These are phyloP conservation scores for Metschnikowia kofuensis DNA, from an alignment of 805 yeast species.

Conservation along the genomic window DNA sequence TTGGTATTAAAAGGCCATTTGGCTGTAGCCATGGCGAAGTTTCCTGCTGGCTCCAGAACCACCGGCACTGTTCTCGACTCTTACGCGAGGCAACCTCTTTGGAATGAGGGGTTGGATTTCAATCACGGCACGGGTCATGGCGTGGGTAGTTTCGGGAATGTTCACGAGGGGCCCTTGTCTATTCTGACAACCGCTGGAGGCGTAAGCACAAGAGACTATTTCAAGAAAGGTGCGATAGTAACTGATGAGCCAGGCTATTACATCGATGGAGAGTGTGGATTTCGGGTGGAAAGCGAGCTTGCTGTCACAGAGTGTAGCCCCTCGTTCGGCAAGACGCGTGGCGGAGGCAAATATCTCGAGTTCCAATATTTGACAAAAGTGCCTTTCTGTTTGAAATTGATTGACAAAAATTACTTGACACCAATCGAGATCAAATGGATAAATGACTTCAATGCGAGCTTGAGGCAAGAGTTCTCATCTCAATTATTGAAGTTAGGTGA, in stretches of 20 bases:
- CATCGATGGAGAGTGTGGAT: constrained; percentile 84
- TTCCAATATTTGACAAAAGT: constrained; percentile 42
- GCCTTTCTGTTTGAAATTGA: constrained; percentile 37
- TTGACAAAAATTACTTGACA: constrained; percentile 30
- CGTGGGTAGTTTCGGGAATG: constrained; percentile 86
- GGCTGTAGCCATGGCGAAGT: constrained; percentile 74
- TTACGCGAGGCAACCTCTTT: constrained; percentile 77
- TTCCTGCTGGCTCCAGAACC: constrained; percentile 61
- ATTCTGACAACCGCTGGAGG: constrained; percentile 56
- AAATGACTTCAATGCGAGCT: constrained; percentile 34
- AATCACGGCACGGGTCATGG: constrained; percentile 98
- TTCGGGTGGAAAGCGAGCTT: constrained; percentile 84
- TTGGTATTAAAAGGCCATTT: constrained; percentile 89
- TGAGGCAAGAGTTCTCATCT: constrained; percentile 30
- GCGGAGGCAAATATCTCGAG: constrained; percentile 30
- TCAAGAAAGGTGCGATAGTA: constrained; percentile 62
- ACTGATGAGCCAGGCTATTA: constrained; percentile 96
- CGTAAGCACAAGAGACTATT: constrained; percentile 45
- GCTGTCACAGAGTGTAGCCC: constrained; percentile 46
- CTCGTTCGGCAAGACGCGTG: constrained; percentile 35
- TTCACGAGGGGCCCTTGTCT: constrained; percentile 93
- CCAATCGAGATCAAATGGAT: constrained; percentile 37
- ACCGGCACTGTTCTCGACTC: constrained; percentile 76
- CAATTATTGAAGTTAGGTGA: constrained; percentile 51
- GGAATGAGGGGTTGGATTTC: constrained; percentile 81